Evolutionary conservation across 2,329 filamentous ascomycete species (phyloP), one percentile per base, ranked within the genome.

Genomic region (Alternaria ventricosa): DNA sequence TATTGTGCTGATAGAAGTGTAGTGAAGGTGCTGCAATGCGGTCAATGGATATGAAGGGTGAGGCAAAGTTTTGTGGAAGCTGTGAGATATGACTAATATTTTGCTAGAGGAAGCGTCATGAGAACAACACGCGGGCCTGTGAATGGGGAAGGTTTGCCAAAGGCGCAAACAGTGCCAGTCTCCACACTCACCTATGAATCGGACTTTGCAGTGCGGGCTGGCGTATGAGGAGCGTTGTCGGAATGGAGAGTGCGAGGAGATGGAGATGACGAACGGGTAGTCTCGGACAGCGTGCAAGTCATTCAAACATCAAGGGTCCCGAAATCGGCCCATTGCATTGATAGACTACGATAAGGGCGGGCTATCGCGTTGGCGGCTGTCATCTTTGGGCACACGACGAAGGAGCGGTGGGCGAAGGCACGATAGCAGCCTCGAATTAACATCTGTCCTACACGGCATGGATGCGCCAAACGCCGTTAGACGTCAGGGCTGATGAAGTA

Each of bases 21-120:
- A 41, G 49, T 23, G 28, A 51, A 28, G 55, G 36, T 20, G 46
- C 64, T 72, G 54, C 25, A 47, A 33, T n/a, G 55, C 30, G 45
- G 57, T 72, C 51, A 73, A 65, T 57, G 45, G 46, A 15, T 50
- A 36, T 41, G 13, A 62, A 58, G 66, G 49, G 22, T 30, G 43
- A 60, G 54, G 59, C 60, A 70, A 68, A 65, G 55, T 72, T 62
- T 74, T 75, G 71, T 72, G 67, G 55, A 65, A 61, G 60, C 28
- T 46, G 51, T 51, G 60, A 68, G 57, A 55, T 71, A 74, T 78
- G 74, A 77, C 75, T 77, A 77, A 78, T 76, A 71, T 69, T 60
- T 46, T 61, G 67, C 66, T 65, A 49, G 64, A 44, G 46, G 43
- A 55, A 50, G 64, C 58, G 68, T 71, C 71, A 73, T 69, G 60